Conservation (phyloP, 257 asterid species). For the Haberlea rhodopensis region DNA sequence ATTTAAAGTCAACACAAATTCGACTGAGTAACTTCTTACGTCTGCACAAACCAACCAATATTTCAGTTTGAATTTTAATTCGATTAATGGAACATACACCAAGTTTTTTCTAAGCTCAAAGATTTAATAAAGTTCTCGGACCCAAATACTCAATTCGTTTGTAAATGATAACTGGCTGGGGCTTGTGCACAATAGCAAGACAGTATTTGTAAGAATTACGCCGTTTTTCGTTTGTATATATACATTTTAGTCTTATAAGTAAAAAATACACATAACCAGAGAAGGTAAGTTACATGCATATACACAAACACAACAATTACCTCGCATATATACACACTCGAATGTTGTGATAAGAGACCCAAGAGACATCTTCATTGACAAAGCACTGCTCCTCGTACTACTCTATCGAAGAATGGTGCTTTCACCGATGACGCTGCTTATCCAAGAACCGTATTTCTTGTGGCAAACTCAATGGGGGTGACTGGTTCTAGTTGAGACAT, state of each 20-base stretch:
- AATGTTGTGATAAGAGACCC: not conserved
- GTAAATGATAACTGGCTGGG: no score
- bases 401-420: not conserved
- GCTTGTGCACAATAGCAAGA: no score
- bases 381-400: not conserved
- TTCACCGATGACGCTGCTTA: not conserved
- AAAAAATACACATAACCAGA: no score
- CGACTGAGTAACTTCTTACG: no score
- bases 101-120: no score
- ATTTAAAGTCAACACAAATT: no score
- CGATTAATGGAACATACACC: no score
- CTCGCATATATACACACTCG: constrained; percentile 10
- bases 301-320: constrained; percentile 1
- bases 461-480: not conserved
- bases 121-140: no score
- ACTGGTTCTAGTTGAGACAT: not conserved
- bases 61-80: no score
- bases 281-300: constrained; percentile 1
- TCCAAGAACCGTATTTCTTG: constrained; percentile 8
- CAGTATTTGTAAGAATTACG: no score
- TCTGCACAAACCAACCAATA: no score
- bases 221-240: not conserved
- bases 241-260: not conserved
- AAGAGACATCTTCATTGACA: not conserved
- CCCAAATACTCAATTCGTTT: no score